These are phyloP conservation scores for Ballota nigra DNA, from an alignment of 257 asterid species.

Conservation along the genomic window DNA sequence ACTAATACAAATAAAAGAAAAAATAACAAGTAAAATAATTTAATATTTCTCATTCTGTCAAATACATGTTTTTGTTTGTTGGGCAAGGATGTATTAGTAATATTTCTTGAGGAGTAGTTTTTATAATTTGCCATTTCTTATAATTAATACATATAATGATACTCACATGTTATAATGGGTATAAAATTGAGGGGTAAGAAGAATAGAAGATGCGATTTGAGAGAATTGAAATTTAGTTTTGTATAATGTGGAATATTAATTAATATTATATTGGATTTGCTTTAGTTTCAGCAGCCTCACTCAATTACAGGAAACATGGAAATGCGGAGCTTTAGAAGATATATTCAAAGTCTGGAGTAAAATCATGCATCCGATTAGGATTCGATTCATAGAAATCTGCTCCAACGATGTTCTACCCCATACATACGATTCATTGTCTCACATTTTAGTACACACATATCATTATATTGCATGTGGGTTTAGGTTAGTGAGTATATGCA, in stretches of 20 bases:
- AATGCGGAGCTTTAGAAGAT: background rate
- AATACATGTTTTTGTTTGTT: no score
- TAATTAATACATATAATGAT: no score
- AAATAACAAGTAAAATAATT: no score
- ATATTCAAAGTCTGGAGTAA: background rate
- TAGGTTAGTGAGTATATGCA: background rate
- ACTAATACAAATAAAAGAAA: no score
- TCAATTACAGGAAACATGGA: background rate
- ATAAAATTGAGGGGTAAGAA: background rate
- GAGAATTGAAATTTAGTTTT: background rate
- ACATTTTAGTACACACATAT: background rate
- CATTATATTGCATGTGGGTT: background rate
- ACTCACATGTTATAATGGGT: background rate
- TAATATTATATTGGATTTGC: background rate
- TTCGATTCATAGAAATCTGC: background rate
- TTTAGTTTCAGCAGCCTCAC: background rate
- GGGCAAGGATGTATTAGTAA: no score
- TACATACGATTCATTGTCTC: background rate
- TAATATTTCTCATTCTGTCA: no score
- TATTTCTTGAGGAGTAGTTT: background rate
- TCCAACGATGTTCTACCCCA: background rate
- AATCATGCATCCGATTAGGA: background rate
- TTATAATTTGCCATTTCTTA: no score
- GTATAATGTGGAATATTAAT: background rate
- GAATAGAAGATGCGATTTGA: background rate